Evolutionary conservation across 75 land plant species (phyloP), one percentile per base, ranked within the genome.

Genomic region (Chamaecyparis obtusa): DNA sequence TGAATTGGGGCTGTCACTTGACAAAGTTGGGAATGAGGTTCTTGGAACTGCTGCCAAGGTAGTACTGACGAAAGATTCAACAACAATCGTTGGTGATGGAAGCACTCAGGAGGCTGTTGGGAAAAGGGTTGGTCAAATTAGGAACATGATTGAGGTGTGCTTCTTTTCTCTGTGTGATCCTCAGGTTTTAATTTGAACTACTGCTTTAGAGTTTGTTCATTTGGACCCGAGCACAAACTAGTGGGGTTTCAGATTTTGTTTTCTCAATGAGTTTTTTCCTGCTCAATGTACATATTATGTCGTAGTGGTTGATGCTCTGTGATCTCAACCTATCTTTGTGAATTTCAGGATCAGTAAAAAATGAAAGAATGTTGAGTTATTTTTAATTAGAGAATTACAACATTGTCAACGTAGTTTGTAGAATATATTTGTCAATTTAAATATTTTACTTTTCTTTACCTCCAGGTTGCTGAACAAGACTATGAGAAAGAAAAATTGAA

Each of bases 31-130:
- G 15, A 90, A 86, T 46, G 98, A 95, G 83, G 98, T 96, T 39
- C 55, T 97, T 78, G 99, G 99, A 7, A 88, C 93, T 76, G 99
- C 98, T 27, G 82, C 88, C 19, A 97, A 97, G 90, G 91, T 97
- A 13, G 95, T 91, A 15, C 84, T 97, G 74, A 93, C 93, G 0
- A 96, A 94, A 88, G 95, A 96, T 87, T 88, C 96, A 30, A 95
- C 98, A 72, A 89, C 95, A 15, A 96, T 97, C 54, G 96, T 97
- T 46, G 95, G 94, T 49, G 98, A 97, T 93, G 98, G 94, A 43
- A 96, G 91, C 88, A 96, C 93, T 24, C 92, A 90, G 82, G 89
- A 91, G 60, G 96, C 90, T 24, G 94, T 96, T 41, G 85, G 88
- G 24, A 88, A 92, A 80, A 91, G 99, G 49, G 93, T 96, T 75